Evolutionary conservation across 164 flowering plant species (phyloP).

Genomic region (Aristolochia californica): DNA sequence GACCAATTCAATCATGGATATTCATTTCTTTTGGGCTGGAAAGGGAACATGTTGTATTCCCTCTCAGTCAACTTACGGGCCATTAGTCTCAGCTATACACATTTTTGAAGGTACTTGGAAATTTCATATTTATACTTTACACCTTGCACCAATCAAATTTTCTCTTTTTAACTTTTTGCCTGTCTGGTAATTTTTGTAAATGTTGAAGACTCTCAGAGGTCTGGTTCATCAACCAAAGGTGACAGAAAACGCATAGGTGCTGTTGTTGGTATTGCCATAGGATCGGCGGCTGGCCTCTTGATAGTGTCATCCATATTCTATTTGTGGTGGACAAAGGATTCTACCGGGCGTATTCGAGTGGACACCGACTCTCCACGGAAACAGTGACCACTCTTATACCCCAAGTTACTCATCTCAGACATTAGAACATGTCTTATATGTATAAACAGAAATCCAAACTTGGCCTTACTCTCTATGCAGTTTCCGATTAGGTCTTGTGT

Average conservation of each 20-base stretch:
- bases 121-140: too few relatives aligned
- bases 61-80: slow-evolving; percentile 58
- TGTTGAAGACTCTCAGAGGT: slow-evolving; percentile 13
- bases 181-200: not conserved
- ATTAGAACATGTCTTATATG: too few relatives aligned
- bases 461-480: too few relatives aligned
- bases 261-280: slow-evolving; percentile 26
- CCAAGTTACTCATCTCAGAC: too few relatives aligned
- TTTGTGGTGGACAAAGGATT: slow-evolving; percentile 27
- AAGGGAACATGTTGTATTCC: slow-evolving; percentile 69
- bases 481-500: too few relatives aligned
- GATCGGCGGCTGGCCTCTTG: slow-evolving; percentile 22
- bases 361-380: slow-evolving; percentile 27
- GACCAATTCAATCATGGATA: slow-evolving; percentile 40
- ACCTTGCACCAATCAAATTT: not conserved
- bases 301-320: slow-evolving; percentile 24
- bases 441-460: too few relatives aligned
- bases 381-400: not conserved
- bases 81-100: slow-evolving; percentile 71
- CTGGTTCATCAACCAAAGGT: slow-evolving; percentile 11
- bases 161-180: not conserved
- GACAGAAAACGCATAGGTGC: slow-evolving; percentile 17
- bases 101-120: slow-evolving; percentile 35
- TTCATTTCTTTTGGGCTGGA: too few relatives aligned
- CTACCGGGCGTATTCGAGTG: slow-evolving; percentile 15